Evolutionary conservation across 2,329 filamentous ascomycete genomes (phyloP), one percentile per base, ranked within the genome.

Genomic region (Curvularia sp.): DNA sequence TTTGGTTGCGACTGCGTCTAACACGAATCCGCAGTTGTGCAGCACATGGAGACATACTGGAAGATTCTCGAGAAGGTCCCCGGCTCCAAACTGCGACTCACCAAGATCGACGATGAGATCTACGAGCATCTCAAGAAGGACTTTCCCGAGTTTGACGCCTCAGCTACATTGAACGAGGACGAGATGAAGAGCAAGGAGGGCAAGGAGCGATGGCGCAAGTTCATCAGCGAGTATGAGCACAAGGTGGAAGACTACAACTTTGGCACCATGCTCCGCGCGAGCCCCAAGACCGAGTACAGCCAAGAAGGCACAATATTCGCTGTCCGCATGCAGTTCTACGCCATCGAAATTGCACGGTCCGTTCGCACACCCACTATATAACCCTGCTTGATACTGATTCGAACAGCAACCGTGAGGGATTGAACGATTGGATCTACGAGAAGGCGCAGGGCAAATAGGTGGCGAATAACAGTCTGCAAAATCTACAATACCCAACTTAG

Each of bases 401-500:
- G 12, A 28, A 39, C 59, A 88, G 88, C 69, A 99, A 99, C 80
- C 89, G 89, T 60, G 86, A 86, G 53, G 94, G 94, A 27, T 80
- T 98, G 57, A 99, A 99, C 74, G 95, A 99, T 79, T 99, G 95
- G 95, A 87, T 99, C 63, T 95, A 94, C 78, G 93, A 98, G 80
- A 85, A 91, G 76, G 86, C 89, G 1, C 87, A 94, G 71, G 57
- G 49, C 57, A 69, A 72, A 60, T 73, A 69, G 59, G 49, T 32
- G 19, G 34, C 25, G 8, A 49, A 27, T 41, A 47, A 43, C 7
- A 18, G 45, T 23, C 12, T 23, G 5, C 25, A 45, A 34, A 38
- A 25, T 25, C 23, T 36, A 28, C 15, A 36, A 43, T 43, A 19
- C 27, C n/a, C 18, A 23, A 19, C 19, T 19, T 15, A 13, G 15